Base-by-base conservation (phyloP, 192 early-diverging fungal genomes). In the Powellomyces hirtus region DNA sequence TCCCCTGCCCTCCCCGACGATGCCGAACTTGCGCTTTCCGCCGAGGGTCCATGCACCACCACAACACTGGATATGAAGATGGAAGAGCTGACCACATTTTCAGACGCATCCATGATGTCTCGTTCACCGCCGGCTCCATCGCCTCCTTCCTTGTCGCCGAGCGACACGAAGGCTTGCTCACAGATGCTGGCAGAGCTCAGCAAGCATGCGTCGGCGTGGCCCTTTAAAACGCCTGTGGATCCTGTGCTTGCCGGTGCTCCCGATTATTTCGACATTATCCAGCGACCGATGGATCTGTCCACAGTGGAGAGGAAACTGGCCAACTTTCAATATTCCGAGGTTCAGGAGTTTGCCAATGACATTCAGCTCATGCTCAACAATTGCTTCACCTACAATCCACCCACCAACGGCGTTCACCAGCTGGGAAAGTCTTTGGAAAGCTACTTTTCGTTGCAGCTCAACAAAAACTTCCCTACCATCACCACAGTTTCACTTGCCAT, bases 241-340 rank as follows among this genome's bases (percentile, higher is more conserved):
- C 78, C 78, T 14, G 63, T 70, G 10, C 44, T 27, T 2, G 44
- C 35, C 20, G 50, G 52, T 27, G 89, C 84, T 0, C 84, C 89
- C 0, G 90, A 94, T 64, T 94, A 94, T 75, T 77, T 75, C 52
- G 75, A 85, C 20, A 68, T 91, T 26, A 80, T 94, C 50, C 73
- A 74, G 44, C 35, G 83, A 11, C 92, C 92, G 6, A 94, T 95
- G 91, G 91, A 91, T 70, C 82, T 95, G 36, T 76, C 80, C 33
- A 92, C 88, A 0, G 80, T 95, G 8, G 52, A 75, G 3, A 60
- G 72, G 11, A 88, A 86, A 63, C 42, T 92, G 16, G 62, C 73
- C 11, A 59, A 44, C 2, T 74, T 74, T 22, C 34, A 75, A 40
- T 93, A 94, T 55, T 13, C 37, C 0, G 49, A 65, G 0, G 40